phyloP scores from a whole-genome alignment of 495 filamentous ascomycete genomes.

The Trichoderma orchidacearum region DNA sequence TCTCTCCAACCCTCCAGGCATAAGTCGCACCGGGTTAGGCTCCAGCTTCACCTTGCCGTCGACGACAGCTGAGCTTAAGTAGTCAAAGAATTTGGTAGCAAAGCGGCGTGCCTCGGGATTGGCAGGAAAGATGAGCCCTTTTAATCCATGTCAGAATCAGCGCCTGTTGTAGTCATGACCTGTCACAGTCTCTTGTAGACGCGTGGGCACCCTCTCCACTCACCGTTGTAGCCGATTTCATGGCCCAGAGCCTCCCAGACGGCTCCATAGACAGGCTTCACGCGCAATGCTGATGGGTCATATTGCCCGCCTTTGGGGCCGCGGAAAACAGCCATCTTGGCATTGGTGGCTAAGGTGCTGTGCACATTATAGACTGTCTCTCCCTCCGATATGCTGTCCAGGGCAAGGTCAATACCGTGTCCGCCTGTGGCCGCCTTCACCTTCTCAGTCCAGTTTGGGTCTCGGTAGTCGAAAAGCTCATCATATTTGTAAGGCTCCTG shows the following conservation, averaged over 20 bases:
- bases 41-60: conserved; percentile 7
- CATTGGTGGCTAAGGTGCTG: conserved; percentile 4
- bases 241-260: conserved; percentile 29
- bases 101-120: conserved; percentile 12
- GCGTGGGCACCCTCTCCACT: conserved; percentile 3
- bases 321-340: conserved; percentile 17
- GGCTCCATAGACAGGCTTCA: conserved; percentile 22
- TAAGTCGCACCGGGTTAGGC: conserved; percentile 19
- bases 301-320: conserved; percentile 16
- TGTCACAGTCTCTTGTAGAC: not conserved
- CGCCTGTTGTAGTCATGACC: not conserved
- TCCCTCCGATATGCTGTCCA: conserved; percentile 29
- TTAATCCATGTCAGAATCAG: not conserved
- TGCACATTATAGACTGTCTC: conserved; percentile 8
- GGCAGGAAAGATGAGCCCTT: not conserved
- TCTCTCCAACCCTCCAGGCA: conserved; percentile 25
- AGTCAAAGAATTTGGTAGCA: conserved; percentile 20
- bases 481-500: conserved; percentile 26
- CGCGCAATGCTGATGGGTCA: conserved; percentile 9
- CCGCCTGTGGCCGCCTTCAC: conserved; percentile 19
- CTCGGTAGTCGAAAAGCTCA: conserved; percentile 42
- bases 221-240: conserved; percentile 16
- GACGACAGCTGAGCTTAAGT: conserved; percentile 6
- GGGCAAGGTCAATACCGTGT: conserved; percentile 13
- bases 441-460: conserved; percentile 35